Conservation (phyloP, 2,329 filamentous ascomycete genomes). For the Dichotomopilus funicola region DNA sequence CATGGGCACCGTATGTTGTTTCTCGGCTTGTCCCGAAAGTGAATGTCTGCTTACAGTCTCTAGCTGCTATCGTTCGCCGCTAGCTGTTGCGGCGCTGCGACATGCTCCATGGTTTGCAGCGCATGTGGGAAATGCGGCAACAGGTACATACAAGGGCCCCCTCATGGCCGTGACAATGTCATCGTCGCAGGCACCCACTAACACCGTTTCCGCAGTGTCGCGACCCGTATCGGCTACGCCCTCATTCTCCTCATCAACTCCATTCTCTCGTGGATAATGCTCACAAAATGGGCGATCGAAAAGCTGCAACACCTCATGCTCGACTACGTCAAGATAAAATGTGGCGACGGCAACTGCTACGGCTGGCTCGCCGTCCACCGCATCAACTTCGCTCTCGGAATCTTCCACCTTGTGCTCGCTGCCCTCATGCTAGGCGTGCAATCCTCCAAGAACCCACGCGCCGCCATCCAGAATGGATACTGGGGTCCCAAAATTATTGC, state of each 20-base stretch:
- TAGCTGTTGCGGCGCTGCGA: constrained; percentile 94
- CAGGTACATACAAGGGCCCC: constrained; percentile 48
- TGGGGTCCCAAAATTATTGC: constrained; percentile 94
- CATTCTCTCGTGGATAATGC: constrained; percentile 97
- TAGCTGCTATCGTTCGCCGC: constrained; percentile 72
- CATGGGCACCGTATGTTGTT: constrained; percentile 66
- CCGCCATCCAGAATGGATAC: constrained; percentile 92
- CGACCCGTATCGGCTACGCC: constrained; percentile 93
- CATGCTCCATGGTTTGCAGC: constrained; percentile 91
- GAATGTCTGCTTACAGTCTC: constrained; percentile 4
- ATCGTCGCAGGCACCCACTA: constrained; percentile 7
- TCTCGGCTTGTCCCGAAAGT: neutral
- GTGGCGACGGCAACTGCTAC: constrained; percentile 82
- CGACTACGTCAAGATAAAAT: constrained; percentile 94
- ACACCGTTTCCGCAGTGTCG: constrained; percentile 57
- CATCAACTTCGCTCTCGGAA: constrained; percentile 93
- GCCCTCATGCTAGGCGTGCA: constrained; percentile 79
- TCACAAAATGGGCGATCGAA: constrained; percentile 96
- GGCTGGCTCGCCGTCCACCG: constrained; percentile 95
- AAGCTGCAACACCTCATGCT: constrained; percentile 88
- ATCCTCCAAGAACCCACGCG: constrained; percentile 79
- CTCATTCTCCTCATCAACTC: constrained; percentile 94
- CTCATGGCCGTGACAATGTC: too few relatives aligned
- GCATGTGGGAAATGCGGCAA: constrained; percentile 96
- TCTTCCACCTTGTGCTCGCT: constrained; percentile 86